Percentiles rank a stretch among this genome's conserved stretches.
These are phyloP conservation scores for Grosmannia serpens DNA, from an alignment of 2,329 filamentous ascomycete genomes.

Conservation along the genomic window DNA sequence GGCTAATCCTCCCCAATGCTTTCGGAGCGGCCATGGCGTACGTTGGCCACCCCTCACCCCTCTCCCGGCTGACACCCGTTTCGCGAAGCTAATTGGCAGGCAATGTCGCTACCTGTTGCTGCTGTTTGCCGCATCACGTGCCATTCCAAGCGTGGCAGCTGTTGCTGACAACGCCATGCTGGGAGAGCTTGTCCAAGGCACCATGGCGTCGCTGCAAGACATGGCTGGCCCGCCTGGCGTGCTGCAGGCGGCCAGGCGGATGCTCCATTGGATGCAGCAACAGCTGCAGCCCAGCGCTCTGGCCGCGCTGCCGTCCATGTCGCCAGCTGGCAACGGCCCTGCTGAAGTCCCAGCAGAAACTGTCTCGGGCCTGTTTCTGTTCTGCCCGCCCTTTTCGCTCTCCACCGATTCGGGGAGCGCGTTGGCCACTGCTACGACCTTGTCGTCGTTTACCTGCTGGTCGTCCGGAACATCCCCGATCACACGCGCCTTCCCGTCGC, in stretches of 20 bases:
- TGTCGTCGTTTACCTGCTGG: constrained; percentile 4
- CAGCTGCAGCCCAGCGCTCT: neutral
- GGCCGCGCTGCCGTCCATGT: too few species aligned
- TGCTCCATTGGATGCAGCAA: neutral
- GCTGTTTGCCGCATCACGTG: constrained; percentile 9
- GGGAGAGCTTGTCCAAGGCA: constrained; percentile 6
- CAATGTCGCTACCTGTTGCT: constrained; percentile 13
- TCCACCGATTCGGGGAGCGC: neutral
- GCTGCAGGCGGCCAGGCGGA: constrained; percentile 6
- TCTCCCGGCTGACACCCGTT: neutral
- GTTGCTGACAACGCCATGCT: constrained; percentile 2
- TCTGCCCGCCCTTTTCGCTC: constrained; percentile 6
- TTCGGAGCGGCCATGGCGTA: constrained; percentile 9
- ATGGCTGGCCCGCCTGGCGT: constrained; percentile 3
- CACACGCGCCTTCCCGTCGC: neutral
- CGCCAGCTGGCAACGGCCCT: too few species aligned
- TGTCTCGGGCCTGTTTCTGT: neutral
- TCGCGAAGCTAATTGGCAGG: constrained; percentile 1
- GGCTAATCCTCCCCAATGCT: constrained; percentile 8
- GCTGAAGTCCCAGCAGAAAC: neutral
- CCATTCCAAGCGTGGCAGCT: neutral
- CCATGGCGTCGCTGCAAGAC: constrained; percentile 1
- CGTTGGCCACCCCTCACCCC: neutral
- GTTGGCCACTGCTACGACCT: constrained; percentile 5
- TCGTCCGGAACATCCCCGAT: constrained; percentile 1